Base-by-base conservation (phyloP, 176 grass and related monocot species). In the Oryza meridionalis region DNA sequence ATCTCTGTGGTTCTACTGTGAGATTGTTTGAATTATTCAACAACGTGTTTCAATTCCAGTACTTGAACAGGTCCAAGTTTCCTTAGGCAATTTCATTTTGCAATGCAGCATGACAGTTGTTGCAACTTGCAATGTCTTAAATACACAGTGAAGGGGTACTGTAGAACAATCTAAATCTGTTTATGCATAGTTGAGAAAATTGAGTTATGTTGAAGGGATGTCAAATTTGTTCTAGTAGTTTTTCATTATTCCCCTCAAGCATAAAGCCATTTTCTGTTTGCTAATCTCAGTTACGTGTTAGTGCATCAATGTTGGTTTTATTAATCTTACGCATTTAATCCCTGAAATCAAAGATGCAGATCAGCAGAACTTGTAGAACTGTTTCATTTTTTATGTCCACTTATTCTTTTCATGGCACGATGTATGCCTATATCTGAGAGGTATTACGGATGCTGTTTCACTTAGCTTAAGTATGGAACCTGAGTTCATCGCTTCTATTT, bases 1-100 rank as follows among this genome's bases (percentile, higher is more conserved):
- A 44, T 58, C 37, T 55, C 0, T 82, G 44, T 27, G 9, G 46
- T 35, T 0, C n/a, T 43, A 81, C 7, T 58, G 42, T 27, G 5
- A 49, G 11, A 35, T 65, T 77, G 16, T 24, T 58, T 26, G 24
- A 61, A 77, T 46, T 78, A 7, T 73, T 81, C 67, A 46, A 61
- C 59, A 37, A 86, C 69, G 15, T 22, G 55, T 22, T 61, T 7
- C 21, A 9, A 10, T 61, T 61, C 55, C 2, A 61, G 16, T 61
- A 9, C 9, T 61, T 61, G 55, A 61, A 61, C 21, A 61, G 19
- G 55, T 19, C 55, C 55, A 61, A 21, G 21, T 61, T 61, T 22
- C 17, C 55, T 61, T 22, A 61, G 55, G 21, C 55, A n/a, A n/a
- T 22, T 1, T 61, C 55, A 61, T 19, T 61, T 61, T 61, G 1